Evolutionary conservation across 345 rosid species (phyloP).

Genomic region (Anastatica hierochuntica): DNA sequence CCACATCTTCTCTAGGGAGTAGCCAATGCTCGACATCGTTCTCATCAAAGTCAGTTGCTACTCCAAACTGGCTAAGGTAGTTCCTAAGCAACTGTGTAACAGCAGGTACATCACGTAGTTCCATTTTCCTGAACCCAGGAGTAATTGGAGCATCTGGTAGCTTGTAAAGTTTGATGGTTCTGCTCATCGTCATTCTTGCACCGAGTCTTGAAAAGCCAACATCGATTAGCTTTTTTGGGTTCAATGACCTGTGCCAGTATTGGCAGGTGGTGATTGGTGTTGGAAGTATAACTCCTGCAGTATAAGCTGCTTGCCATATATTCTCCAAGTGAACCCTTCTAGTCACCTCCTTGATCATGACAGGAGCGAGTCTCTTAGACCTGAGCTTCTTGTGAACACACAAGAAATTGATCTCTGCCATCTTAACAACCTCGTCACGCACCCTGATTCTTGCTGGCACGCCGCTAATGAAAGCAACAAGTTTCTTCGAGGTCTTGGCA

Average conservation of each 20-base stretch:
- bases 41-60: constrained; percentile 84
- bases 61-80: constrained; percentile 61
- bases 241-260: constrained; percentile 94
- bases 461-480: constrained; percentile 88
- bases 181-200: constrained; percentile 93
- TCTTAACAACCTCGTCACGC: constrained; percentile 57
- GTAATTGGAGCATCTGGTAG: constrained; percentile 64
- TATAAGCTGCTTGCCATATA: constrained; percentile 93
- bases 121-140: constrained; percentile 88
- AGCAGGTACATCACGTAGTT: constrained; percentile 74
- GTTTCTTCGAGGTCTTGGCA: constrained; percentile 66
- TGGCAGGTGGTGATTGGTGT: constrained; percentile 84
- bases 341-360: constrained; percentile 94
- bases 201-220: constrained; percentile 93
- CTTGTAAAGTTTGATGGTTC: constrained; percentile 83
- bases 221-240: constrained; percentile 94
- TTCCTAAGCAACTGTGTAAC: constrained; percentile 68
- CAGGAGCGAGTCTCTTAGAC: constrained; percentile 90
- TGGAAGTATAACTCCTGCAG: constrained; percentile 89
- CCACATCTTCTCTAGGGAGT: constrained; percentile 67
- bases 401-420: constrained; percentile 94
- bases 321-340: constrained; percentile 90
- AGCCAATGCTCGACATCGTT: constrained; percentile 88
- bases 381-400: constrained; percentile 96
- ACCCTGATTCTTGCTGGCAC: constrained; percentile 85